Evolutionary conservation across 345 rosid species (phyloP), one percentile per base, ranked within the genome.

Genomic region (Conringia planisiliqua): DNA sequence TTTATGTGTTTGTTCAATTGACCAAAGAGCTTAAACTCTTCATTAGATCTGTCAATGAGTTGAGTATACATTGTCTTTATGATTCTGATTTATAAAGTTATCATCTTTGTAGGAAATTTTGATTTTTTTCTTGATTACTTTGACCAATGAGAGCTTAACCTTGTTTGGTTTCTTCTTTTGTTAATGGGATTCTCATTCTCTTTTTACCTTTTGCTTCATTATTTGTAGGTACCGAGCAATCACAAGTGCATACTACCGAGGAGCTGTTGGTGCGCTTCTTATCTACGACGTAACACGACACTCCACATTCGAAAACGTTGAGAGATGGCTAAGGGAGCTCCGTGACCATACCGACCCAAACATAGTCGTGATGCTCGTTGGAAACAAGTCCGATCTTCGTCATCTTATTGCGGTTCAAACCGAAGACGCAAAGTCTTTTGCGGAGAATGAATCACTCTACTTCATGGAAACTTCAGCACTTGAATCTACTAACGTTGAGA

Each of bases 381-480:
- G 96, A 29, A 92, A 92, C 76, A 90, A 92, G 82, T 87, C 95
- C 1, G 98, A 92, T 80, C 98, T 92, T 59, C 97, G 95, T 35
- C 97, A 92, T 84, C 96, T 92, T 24, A 87, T 89, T 17, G 95
- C 98, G 0, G 95, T 92, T 66, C 78, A 90, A 30, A 92, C 95
- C 0, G 98, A 90, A 82, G 93, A 89, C 46, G 98, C 89, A 3
- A 89, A 87, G 59, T 84, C 95, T 20, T 92, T 88, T 40, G 88
- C 97, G 0, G 95, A 92, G 83, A 87, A 83, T 60, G 97, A 90
- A 68, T 86, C 93, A 10, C 96, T 92, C 39, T 87, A 83, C 83
- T 90, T 92, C 86, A 92, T 92, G 97, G 97, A 92, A 76, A 92
- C 97, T 22, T 92, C 97, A 4, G 97, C 97, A 6, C 89, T 92